phyloP scores from a whole-genome alignment of 2,329 filamentous ascomycete genomes.

The Aspergillus floridensis region DNA sequence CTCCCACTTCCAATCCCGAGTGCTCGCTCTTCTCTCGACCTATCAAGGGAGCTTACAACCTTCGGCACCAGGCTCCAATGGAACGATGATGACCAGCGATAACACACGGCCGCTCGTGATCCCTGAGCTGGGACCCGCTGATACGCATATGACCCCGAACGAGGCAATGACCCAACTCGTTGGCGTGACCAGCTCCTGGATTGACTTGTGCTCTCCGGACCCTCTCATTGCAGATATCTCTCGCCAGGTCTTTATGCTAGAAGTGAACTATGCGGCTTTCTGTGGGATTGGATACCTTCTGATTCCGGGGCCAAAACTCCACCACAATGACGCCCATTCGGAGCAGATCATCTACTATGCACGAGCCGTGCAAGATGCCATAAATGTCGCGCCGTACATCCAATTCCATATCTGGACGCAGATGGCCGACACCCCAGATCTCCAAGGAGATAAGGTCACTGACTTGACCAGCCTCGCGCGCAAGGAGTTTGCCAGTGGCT shows the following conservation, averaged over 20 bases:
- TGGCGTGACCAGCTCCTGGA: conserved; percentile 84
- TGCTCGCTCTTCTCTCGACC: conserved; percentile 53
- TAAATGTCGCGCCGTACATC: conserved; percentile 71
- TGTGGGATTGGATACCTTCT: conserved; percentile 84
- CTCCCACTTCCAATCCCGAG: conserved; percentile 57
- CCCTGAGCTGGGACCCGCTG: conserved; percentile 41
- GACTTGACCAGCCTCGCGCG: conserved; percentile 46
- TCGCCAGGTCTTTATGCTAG: conserved; percentile 82
- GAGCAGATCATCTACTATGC: conserved; percentile 70
- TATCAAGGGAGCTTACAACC: conserved; percentile 48
- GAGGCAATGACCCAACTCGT: conserved; percentile 79
- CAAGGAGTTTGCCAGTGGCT: conserved; percentile 35
- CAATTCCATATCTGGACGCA: conserved; percentile 78
- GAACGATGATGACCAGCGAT: conserved; percentile 40
- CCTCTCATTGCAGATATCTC: conserved; percentile 82
- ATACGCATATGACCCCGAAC: conserved; percentile 68
- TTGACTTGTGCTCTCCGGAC: conserved; percentile 80
- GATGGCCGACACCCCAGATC: conserved; percentile 72
- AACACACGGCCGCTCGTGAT: conserved; percentile 42
- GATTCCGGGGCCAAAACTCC: conserved; percentile 71
- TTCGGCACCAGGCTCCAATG: conserved; percentile 32
- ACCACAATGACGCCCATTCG: conserved; percentile 52
- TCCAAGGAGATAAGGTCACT: conserved; percentile 47
- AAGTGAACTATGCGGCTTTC: conserved; percentile 93
- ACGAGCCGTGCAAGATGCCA: conserved; percentile 75